These are phyloP conservation scores for Psilocybe subaeruginosa DNA, from an alignment of 768 basidiomycete genomes.

Conservation along the genomic window DNA sequence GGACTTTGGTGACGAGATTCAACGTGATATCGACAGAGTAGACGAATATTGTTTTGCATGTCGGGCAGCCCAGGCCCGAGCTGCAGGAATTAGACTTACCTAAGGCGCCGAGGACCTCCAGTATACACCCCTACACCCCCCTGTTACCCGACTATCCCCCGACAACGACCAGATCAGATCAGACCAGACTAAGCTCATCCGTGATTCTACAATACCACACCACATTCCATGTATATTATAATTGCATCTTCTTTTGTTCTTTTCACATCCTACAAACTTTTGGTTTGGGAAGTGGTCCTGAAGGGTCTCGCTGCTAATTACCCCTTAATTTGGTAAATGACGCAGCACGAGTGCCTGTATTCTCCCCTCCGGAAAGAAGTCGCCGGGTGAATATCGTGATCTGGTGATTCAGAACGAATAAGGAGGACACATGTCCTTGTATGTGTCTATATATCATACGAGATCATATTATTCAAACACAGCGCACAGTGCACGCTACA, in stretches of 20 bases:
- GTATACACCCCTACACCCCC: neutral
- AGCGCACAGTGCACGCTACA: neutral
- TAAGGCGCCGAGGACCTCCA: neutral
- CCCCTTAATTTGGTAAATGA: neutral
- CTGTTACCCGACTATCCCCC: neutral
- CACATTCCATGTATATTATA: conserved; percentile 3
- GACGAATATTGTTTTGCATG: conserved; percentile 75
- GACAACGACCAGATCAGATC: neutral
- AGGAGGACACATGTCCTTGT: conserved; percentile 13
- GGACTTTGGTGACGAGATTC: conserved; percentile 72
- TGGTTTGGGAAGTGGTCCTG: neutral
- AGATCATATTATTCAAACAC: neutral
- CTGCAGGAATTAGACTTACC: conserved; percentile 28
- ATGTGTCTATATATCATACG: neutral
- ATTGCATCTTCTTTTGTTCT: neutral
- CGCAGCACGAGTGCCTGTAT: neutral
- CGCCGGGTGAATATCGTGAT: conserved; percentile 13
- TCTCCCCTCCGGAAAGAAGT: conserved; percentile 14
- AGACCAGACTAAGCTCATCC: neutral
- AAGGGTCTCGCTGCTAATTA: neutral
- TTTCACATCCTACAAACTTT: neutral
- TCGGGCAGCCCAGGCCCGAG: conserved; percentile 54
- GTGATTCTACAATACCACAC: neutral
- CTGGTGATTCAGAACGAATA: conserved; percentile 10
- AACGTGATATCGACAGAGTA: conserved; percentile 69